Base-by-base conservation (phyloP, 352 stramenopile genomes). In the Globisporangium parvum region DNA sequence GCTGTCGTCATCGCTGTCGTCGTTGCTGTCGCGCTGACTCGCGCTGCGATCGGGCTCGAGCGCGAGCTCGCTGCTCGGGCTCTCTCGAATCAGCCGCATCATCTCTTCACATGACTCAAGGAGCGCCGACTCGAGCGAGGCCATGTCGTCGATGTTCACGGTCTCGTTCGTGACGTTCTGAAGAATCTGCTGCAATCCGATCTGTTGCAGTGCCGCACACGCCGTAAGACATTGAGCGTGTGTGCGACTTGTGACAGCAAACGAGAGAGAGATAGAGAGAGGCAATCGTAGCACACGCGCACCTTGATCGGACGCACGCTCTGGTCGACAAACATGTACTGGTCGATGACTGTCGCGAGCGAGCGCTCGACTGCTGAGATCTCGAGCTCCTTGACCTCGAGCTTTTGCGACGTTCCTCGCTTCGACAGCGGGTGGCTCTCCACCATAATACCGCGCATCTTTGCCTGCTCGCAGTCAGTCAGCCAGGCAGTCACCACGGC, bases 271-370 rank as follows among this genome's bases (percentile, higher is more conserved):
- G n/a, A n/a, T n/a, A n/a, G n/a, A n/a, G 8, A 10, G 11, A 17
- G 6, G 6, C 6, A 10, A 0, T n/a, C 2, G 4, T 4, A 47
- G 59, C 9, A 14, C 23, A 44, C 18, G 45, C 24, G n/a, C 62
- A 89, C 82, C 69, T 93, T 91, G 46, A 93, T 76, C 0, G 79
- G 84, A 2, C 80, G 73, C 11, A 93, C 76, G 35, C 66, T 80
- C 57, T 91, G 77, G 37, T 93, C 80, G 1, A 91, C 80, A 59
- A 85, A 93, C 70, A 86, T 85, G 55, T 88, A 93, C 58, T 91
- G 76, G 26, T 93, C 80, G 18, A 90, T 67, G n/a, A 90, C 73
- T 0, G 77, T 89, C 12, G 74, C 69, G 28, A 93, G 62, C 8
- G 69, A 62, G 6, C 75, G 75, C 46, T 91, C 80, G 11, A 85